Evolutionary conservation across 495 filamentous ascomycete species (phyloP).

Genomic region (Penicillium taxi): DNA sequence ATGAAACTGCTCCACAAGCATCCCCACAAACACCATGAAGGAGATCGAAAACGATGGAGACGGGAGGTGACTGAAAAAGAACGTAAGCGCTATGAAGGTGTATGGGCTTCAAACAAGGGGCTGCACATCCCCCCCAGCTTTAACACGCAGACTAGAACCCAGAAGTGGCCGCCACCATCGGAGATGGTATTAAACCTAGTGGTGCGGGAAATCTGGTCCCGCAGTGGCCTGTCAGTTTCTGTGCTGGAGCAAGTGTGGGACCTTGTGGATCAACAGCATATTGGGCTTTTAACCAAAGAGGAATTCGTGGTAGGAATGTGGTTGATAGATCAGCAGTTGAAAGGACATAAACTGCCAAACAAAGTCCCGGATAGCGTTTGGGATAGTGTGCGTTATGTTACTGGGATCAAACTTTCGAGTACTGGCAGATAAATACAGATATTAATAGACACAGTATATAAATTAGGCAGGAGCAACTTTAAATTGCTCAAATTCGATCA

Average conservation of each 20-base stretch:
- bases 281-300: conserved; percentile 57
- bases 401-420: conserved; percentile 30
- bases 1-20: conserved; percentile 55
- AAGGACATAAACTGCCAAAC: conserved; percentile 77
- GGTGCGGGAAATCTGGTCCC: conserved; percentile 76
- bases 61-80: conserved; percentile 69
- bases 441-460: background rate
- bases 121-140: conserved; percentile 36
- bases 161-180: conserved; percentile 21
- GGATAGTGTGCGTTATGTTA: conserved; percentile 63
- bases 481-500: too few relatives aligned
- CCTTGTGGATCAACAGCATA: conserved; percentile 60
- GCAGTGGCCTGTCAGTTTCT: conserved; percentile 60
- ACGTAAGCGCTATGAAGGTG: conserved; percentile 86
- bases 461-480: too few relatives aligned
- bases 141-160: conserved; percentile 1
- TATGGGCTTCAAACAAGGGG: conserved; percentile 91
- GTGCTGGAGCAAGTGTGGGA: conserved; percentile 78
- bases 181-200: conserved; percentile 70
- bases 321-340: conserved; percentile 84
- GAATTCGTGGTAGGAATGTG: conserved; percentile 96
- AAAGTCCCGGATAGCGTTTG: conserved; percentile 78
- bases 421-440: too few relatives aligned
- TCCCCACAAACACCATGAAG: conserved; percentile 82
- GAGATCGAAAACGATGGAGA: conserved; percentile 75